These are phyloP conservation scores for Xylaria polymorpha DNA, from an alignment of 2,329 filamentous ascomycete genomes.

Conservation along the genomic window DNA sequence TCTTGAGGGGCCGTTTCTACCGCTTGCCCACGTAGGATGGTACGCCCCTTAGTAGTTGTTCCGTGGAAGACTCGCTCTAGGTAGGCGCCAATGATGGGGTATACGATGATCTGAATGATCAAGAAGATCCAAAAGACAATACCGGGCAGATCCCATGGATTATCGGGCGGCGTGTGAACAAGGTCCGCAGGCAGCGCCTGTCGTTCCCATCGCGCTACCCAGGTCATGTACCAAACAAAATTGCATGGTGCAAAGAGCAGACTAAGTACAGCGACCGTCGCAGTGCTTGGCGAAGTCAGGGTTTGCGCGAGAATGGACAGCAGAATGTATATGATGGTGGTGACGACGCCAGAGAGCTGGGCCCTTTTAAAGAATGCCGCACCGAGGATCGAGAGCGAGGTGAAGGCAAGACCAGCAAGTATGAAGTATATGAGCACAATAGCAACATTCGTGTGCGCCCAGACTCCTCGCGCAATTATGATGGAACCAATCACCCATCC, in stretches of 20 bases:
- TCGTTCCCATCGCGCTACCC: slow-evolving; percentile 81
- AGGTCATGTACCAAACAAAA: slow-evolving; percentile 82
- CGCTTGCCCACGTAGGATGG: slow-evolving; percentile 55
- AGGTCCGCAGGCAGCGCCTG: slow-evolving; percentile 70
- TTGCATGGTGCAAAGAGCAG: slow-evolving; percentile 88
- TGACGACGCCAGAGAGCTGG: slow-evolving; percentile 85
- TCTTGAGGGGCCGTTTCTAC: slow-evolving; percentile 49
- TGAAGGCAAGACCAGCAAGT: slow-evolving; percentile 78
- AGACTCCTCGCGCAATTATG: slow-evolving; percentile 73
- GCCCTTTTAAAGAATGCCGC: slow-evolving; percentile 87
- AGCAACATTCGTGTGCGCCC: slow-evolving; percentile 68
- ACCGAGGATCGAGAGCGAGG: slow-evolving; percentile 83
- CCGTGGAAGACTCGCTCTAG: slow-evolving; percentile 82
- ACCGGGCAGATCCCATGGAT: slow-evolving; percentile 76
- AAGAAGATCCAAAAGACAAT: slow-evolving; percentile 83
- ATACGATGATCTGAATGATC: slow-evolving; percentile 80
- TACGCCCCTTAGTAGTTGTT: slow-evolving; percentile 73
- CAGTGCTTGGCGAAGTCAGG: slow-evolving; percentile 70
- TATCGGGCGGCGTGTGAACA: slow-evolving; percentile 68
- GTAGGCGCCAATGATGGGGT: slow-evolving; percentile 78
- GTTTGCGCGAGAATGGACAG: slow-evolving; percentile 87
- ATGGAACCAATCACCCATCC: slow-evolving; percentile 83
- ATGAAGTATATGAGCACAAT: slow-evolving; percentile 81
- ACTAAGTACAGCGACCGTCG: slow-evolving; percentile 74
- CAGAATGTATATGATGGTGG: slow-evolving; percentile 77